phyloP scores from a whole-genome alignment of 2,329 filamentous ascomycete species.

The Colletotrichum spaethianum region DNA sequence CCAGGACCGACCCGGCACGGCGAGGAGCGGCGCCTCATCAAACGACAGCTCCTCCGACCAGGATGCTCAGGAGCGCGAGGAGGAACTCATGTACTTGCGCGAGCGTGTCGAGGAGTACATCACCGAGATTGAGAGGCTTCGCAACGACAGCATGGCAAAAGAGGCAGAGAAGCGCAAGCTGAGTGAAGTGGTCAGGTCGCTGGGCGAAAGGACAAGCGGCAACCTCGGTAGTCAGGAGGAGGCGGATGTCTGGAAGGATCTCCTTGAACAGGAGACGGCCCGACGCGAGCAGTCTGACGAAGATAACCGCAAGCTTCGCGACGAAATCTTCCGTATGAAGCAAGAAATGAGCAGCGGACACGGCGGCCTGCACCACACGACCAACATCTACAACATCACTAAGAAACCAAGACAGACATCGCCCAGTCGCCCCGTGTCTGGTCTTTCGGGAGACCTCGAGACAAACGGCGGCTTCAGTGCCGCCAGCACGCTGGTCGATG shows the following conservation, averaged over 20 bases:
- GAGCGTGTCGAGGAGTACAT: conserved; percentile 90
- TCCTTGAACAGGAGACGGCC: conserved; percentile 91
- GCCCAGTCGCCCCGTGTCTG: conserved; percentile 65
- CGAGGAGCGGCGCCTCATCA: conserved; percentile 68
- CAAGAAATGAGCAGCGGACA: conserved; percentile 64
- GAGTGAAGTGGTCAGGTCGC: conserved; percentile 79
- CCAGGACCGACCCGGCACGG: conserved; percentile 73
- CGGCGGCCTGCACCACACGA: conserved; percentile 67
- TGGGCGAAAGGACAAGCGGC: conserved; percentile 65
- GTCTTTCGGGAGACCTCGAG: conserved; percentile 65
- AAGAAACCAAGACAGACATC: conserved; percentile 67
- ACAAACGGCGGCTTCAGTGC: conserved; percentile 68
- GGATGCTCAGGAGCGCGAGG: conserved; percentile 79
- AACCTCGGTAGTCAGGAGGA: conserved; percentile 70
- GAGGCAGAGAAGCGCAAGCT: conserved; percentile 91
- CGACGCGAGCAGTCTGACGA: conserved; percentile 92
- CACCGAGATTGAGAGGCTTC: conserved; percentile 85
- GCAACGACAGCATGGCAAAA: conserved; percentile 81
- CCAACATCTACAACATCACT: conserved; percentile 77
- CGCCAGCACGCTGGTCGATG: conserved; percentile 80
- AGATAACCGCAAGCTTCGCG: conserved; percentile 85
- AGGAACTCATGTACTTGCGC: conserved; percentile 87
- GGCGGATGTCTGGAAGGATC: conserved; percentile 93
- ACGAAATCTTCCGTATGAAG: conserved; percentile 84
- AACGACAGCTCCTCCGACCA: conserved; percentile 71